Evolutionary conservation across 345 rosid species (phyloP), one percentile per base, ranked within the genome.

Genomic region (Bruguiera parviflora): DNA sequence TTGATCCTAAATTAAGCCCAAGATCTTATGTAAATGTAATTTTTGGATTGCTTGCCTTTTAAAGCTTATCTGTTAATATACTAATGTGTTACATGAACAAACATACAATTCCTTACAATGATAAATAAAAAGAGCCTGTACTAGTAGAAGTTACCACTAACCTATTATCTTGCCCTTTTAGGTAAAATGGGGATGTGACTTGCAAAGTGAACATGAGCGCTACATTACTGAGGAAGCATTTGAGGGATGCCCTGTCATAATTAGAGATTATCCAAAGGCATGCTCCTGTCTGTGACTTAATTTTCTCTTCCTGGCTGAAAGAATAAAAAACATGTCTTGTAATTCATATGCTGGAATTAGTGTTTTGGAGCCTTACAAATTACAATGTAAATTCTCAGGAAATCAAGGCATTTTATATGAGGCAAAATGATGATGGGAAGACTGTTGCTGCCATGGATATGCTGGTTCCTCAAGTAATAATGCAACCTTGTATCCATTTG

Each of bases 381-480:
- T 71, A 18, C 28, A 56, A 56, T 56, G 6, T 27, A 53, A 70
- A 76, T 58, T 78, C 25, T 35, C 83, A 88, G 92, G 99, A 90
- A 69, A 95, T 95, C 72, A 95, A 95, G 73, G 99, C 99, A 49
- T 95, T 95, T 75, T 95, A 95, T 75, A 92, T 95, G 99, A 89
- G 99, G 58, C 89, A 90, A 82, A 95, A 95, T 71, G 92, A 90
- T 59, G 99, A 95, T 70, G 97, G 96, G 35, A 95, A 86, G 83
- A 95, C 99, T 39, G 99, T 95, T 51, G 99, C 99, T 27, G 99
- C 99, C 28, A 95, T 95, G 99, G 99, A 95, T 82, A 72, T 95
- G 96, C 78, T 95, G 53, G 97, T 95, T 73, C 99, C 99, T 80
- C 89, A 88, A 88, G 97, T 95, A 88, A 81, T 31, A 37, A 43